These are phyloP conservation scores for Ophiostoma ulmi DNA, from an alignment of 2,329 filamentous ascomycete genomes.

Conservation along the genomic window DNA sequence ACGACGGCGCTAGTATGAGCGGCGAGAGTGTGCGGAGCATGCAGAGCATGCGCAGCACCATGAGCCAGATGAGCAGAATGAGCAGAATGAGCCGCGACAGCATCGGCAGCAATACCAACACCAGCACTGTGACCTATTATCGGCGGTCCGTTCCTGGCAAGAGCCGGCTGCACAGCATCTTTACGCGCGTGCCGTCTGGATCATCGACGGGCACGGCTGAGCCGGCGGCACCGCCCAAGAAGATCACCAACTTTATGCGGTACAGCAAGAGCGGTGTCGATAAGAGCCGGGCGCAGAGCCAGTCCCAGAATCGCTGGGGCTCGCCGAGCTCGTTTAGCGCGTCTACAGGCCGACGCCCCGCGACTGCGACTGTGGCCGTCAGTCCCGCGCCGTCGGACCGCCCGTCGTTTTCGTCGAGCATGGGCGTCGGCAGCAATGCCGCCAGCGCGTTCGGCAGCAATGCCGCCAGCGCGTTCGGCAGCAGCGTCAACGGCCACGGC, in stretches of 20 bases:
- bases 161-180: slow-evolving; percentile 24
- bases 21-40: slow-evolving; percentile 18
- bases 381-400: slow-evolving; percentile 13
- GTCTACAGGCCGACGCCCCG: not conserved
- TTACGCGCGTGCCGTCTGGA: slow-evolving; percentile 23
- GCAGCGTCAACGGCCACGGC: not conserved
- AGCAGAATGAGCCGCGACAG: slow-evolving; percentile 20
- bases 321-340: slow-evolving; percentile 3
- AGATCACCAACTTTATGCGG: slow-evolving; percentile 27
- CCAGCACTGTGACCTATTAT: slow-evolving; percentile 23
- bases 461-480: not conserved
- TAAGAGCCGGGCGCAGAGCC: not conserved
- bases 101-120: slow-evolving; percentile 19
- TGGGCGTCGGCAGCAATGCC: not conserved
- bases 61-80: slow-evolving; percentile 4
- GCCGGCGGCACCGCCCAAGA: slow-evolving; percentile 12
- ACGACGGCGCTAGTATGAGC: slow-evolving; percentile 22
- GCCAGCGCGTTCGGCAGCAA: not conserved
- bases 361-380: not conserved
- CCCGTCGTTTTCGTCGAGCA: not conserved
- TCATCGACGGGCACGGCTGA: not conserved
- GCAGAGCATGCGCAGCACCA: slow-evolving; percentile 9
- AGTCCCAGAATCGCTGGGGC: not conserved
- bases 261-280: slow-evolving; percentile 18
- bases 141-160: slow-evolving; percentile 46